Conservation (phyloP, 2,329 filamentous ascomycete species). For the Pyrenophora tritici-repentis region DNA sequence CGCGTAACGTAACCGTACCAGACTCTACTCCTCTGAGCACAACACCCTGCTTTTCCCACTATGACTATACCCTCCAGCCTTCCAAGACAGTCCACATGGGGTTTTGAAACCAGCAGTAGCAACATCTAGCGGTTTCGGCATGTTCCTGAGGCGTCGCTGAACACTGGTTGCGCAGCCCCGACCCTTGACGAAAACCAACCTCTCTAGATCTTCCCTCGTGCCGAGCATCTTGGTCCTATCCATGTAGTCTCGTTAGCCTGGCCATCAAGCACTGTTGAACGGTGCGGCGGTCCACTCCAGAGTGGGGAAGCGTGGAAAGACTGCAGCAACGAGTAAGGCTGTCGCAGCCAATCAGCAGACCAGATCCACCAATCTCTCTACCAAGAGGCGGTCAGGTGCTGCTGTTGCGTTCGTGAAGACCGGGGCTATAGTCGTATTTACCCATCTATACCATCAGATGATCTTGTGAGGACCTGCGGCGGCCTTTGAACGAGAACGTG, state of each 20-base stretch:
- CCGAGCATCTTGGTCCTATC: conserved; percentile 2
- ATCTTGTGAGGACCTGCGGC: conserved; percentile 17
- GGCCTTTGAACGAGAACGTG: conserved; percentile 20
- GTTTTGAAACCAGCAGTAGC: conserved; percentile 6
- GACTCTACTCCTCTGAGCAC: background rate
- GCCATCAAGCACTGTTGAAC: conserved; percentile 5
- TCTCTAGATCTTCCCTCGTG: conserved; percentile 1
- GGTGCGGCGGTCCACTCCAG: conserved; percentile 13
- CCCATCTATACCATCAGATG: conserved; percentile 37
- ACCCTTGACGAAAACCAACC: conserved; percentile 1
- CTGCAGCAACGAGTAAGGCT: conserved; percentile 25
- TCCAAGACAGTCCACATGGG: background rate
- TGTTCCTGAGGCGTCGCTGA: conserved; percentile 3
- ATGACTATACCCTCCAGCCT: background rate
- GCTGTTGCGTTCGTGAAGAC: conserved; percentile 25
- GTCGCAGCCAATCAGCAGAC: conserved; percentile 32
- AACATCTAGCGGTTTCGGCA: conserved; percentile 6
- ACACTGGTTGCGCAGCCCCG: conserved; percentile 3
- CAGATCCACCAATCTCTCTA: conserved; percentile 8
- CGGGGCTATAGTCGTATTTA: conserved; percentile 26
- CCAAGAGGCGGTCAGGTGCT: conserved; percentile 34
- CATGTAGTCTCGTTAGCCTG: conserved; percentile 8
- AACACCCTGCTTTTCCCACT: conserved; percentile 4
- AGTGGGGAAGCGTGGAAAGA: conserved; percentile 29
- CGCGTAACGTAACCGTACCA: conserved; percentile 2